Conservation (phyloP, 129 eudicot genomes). For the Flaveria trinervia region DNA sequence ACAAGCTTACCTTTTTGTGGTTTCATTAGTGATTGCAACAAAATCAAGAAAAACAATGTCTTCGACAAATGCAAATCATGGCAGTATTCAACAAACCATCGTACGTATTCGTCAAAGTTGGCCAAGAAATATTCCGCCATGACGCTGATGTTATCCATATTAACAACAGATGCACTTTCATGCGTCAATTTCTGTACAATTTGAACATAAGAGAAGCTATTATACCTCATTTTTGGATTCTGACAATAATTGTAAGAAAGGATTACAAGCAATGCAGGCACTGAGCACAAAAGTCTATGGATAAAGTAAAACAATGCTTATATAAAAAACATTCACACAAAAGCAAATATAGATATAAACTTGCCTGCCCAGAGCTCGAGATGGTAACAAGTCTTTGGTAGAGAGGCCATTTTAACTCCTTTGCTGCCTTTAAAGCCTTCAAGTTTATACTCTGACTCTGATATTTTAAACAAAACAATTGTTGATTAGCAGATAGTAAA, state of each 20-base stretch:
- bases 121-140: constrained; percentile 58
- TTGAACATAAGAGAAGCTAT: constrained; percentile 15
- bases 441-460: constrained; percentile 65
- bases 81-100: constrained; percentile 72
- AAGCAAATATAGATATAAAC: constrained; percentile 9
- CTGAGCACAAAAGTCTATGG: neutral
- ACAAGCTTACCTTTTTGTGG: constrained; percentile 48
- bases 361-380: constrained; percentile 55
- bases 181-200: constrained; percentile 50
- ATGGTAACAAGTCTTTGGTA: constrained; percentile 46
- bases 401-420: constrained; percentile 66
- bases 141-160: constrained; percentile 55
- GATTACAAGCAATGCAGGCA: constrained; percentile 7
- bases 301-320: neutral
- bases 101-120: constrained; percentile 48
- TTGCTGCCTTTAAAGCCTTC: constrained; percentile 66
- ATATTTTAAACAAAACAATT: constrained; percentile 14
- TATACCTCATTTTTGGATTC: constrained; percentile 7
- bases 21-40: constrained; percentile 55
- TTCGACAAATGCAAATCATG: constrained; percentile 55
- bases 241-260: neutral
- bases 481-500: constrained; percentile 23
- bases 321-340: neutral
- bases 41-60: constrained; percentile 64
- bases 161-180: constrained; percentile 42